A percentile compares a stretch with the other conserved stretches of the same genome.
These are phyloP conservation scores for Pythium folliculosum DNA, from an alignment of 352 stramenopile genomes.

Conservation along the genomic window DNA sequence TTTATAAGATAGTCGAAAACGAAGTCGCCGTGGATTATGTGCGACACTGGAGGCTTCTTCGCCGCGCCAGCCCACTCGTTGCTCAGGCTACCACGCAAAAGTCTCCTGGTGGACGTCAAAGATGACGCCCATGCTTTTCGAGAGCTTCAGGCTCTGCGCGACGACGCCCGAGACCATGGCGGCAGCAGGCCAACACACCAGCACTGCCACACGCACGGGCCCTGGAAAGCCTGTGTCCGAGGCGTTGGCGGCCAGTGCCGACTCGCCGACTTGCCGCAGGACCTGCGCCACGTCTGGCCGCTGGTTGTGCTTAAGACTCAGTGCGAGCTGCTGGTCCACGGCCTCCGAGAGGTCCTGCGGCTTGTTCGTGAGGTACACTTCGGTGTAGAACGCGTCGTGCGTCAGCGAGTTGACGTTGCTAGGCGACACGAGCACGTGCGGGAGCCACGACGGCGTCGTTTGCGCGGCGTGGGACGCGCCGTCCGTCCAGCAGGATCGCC, in stretches of 20 bases:
- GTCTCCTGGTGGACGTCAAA: conserved; percentile 24
- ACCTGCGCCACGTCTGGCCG: conserved; percentile 1
- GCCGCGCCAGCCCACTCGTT: not conserved
- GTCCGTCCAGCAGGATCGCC: conserved; percentile 26
- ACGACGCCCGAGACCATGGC: conserved; percentile 14
- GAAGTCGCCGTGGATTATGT: not conserved
- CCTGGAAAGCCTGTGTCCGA: not conserved
- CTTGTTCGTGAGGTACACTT: conserved; percentile 2
- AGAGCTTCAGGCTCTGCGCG: not conserved
- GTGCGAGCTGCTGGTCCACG: not conserved
- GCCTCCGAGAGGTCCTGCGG: not conserved
- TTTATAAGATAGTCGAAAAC: not conserved
- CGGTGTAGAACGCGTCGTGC: not conserved
- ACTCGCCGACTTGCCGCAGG: not conserved
- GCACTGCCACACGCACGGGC: not conserved
- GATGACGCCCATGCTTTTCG: not conserved
- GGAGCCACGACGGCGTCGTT: conserved; percentile 26
- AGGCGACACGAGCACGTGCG: conserved; percentile 1
- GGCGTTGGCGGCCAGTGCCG: not conserved
- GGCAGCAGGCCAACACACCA: conserved; percentile 1
- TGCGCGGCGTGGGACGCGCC: not conserved
- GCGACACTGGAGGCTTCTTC: no score
- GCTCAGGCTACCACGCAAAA: conserved; percentile 1
- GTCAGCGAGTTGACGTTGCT: not conserved
- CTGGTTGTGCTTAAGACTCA: not conserved